Base-by-base conservation (phyloP, 805 yeast species). In the Saccharomycopsis selenospora region DNA sequence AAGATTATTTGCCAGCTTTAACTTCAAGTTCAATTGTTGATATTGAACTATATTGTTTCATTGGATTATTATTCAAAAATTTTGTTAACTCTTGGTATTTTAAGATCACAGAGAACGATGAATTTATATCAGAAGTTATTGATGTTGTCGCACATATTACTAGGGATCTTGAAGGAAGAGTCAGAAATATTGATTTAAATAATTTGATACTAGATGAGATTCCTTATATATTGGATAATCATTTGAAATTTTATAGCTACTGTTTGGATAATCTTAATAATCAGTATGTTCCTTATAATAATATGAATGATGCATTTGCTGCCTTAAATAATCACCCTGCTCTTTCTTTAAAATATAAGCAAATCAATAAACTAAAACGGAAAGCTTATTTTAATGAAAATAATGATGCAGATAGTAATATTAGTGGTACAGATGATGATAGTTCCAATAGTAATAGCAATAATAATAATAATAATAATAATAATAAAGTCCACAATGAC, bases 61-160 rank as follows among this genome's bases (percentile, higher is more conserved):
- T 75, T 3, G 76, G 77, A 0, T 59, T 77, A 11, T 56, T 77
- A 3, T 48, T 75, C 38, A 65, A 69, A 22, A 72, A 71, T 46
- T 78, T 77, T 54, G 66, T 77, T 2, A 61, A 66, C 18, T 58
- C 66, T 7, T 75, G 79, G 77, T 76, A 76, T 58, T 56, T 57
- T 23, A 52, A 57, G 17, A 57, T 74, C 4, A 62, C 76, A 1
- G 69, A 66, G 42, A 73, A 71, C 44, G 63, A 66, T 1, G 69
- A 71, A 42, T 68, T 78, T 45, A 54, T 64, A 7, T 55, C 48
- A 17, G 80, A 76, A 47, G 49, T 76, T 1, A 58, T 70, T 0
- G 62, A 60, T 18, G 58, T 69, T 1, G 50, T 66, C 7, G 71
- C 76, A 0, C 72, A 69, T 43, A 55, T 73, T 14, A 64, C 69